Evolutionary conservation across 352 stramenopile species (phyloP).

Genomic region (Elongisporangium undulatum): DNA sequence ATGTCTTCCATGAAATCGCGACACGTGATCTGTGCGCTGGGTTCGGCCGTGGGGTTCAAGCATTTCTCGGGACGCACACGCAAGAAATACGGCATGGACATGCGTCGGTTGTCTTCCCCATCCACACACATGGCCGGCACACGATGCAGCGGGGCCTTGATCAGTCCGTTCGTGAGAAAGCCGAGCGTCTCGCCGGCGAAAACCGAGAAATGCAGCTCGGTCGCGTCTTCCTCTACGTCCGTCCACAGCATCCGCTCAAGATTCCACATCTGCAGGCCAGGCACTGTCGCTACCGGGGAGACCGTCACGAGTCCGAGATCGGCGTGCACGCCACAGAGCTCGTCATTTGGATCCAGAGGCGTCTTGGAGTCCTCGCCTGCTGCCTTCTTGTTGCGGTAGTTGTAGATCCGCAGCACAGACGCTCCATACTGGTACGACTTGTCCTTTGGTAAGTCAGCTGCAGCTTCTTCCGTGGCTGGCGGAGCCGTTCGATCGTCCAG

Average conservation of each 20-base stretch:
- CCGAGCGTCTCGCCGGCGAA: slow-evolving; percentile 79
- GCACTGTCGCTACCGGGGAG: slow-evolving; percentile 65
- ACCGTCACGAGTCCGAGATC: slow-evolving; percentile 79
- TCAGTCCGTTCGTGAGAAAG: slow-evolving; percentile 67
- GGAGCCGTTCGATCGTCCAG: slow-evolving; percentile 50
- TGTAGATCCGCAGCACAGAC: slow-evolving; percentile 82
- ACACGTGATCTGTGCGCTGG: slow-evolving; percentile 41
- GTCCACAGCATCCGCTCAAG: slow-evolving; percentile 79
- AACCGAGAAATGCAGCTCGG: slow-evolving; percentile 64
- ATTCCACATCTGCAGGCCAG: slow-evolving; percentile 84
- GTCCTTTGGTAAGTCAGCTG: slow-evolving; percentile 19
- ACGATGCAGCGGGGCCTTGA: slow-evolving; percentile 68
- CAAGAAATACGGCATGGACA: slow-evolving; percentile 87
- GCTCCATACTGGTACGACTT: slow-evolving; percentile 71
- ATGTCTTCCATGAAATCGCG: slow-evolving; percentile 84
- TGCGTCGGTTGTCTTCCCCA: slow-evolving; percentile 53
- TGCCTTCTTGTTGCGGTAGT: slow-evolving; percentile 70
- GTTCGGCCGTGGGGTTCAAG: slow-evolving; percentile 46
- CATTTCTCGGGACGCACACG: slow-evolving; percentile 44
- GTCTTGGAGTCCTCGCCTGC: background rate
- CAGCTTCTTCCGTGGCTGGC: slow-evolving; percentile 14
- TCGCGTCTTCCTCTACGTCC: slow-evolving; percentile 64
- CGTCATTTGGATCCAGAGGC: slow-evolving; percentile 40
- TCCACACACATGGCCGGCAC: slow-evolving; percentile 64
- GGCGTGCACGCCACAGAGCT: slow-evolving; percentile 73